Evolutionary conservation across 208 protist species (phyloP).

Genomic region (Novymonas esmeraldas): DNA sequence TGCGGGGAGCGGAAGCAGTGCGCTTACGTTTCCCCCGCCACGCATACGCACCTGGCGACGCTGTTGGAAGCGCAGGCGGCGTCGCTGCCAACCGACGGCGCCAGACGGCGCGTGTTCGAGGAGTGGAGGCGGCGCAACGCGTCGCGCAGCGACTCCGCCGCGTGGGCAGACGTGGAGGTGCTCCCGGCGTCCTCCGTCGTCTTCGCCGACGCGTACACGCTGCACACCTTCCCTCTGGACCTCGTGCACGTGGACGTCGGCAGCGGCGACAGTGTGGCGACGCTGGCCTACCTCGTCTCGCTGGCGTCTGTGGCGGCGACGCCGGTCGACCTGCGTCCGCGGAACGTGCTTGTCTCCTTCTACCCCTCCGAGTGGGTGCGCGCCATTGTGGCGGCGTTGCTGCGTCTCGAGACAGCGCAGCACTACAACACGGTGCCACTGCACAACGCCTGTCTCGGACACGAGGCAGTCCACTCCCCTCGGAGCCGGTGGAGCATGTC

Average conservation of each 20-base stretch:
- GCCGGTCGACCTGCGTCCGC: not conserved
- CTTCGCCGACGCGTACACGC: constrained; percentile 5
- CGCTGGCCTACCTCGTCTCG: constrained; percentile 25
- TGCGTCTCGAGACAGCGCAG: constrained; percentile 2
- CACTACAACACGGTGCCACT: constrained; percentile 21
- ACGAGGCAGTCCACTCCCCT: not conserved
- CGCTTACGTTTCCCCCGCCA: constrained; percentile 1
- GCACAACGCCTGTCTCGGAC: not conserved
- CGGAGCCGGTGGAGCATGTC: not conserved
- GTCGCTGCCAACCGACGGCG: not conserved
- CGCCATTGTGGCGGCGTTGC: constrained; percentile 9
- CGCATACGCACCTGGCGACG: not conserved
- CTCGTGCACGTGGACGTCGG: constrained; percentile 46
- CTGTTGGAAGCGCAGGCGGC: not conserved
- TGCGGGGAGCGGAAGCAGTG: constrained; percentile 3
- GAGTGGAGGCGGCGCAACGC: constrained; percentile 8
- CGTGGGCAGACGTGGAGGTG: not conserved
- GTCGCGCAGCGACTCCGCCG: not conserved
- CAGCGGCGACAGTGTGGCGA: constrained; percentile 29
- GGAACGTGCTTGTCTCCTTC: constrained; percentile 33
- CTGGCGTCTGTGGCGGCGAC: not conserved
- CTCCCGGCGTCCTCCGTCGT: not conserved
- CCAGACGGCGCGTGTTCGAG: constrained; percentile 8
- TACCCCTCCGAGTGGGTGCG: constrained; percentile 35
- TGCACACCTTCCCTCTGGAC: constrained; percentile 27